A percentile compares a stretch with the other conserved stretches of the same genome.
Conservation (phyloP, 2,329 filamentous ascomycete species). For the Cryphonectria nitschkei region DNA sequence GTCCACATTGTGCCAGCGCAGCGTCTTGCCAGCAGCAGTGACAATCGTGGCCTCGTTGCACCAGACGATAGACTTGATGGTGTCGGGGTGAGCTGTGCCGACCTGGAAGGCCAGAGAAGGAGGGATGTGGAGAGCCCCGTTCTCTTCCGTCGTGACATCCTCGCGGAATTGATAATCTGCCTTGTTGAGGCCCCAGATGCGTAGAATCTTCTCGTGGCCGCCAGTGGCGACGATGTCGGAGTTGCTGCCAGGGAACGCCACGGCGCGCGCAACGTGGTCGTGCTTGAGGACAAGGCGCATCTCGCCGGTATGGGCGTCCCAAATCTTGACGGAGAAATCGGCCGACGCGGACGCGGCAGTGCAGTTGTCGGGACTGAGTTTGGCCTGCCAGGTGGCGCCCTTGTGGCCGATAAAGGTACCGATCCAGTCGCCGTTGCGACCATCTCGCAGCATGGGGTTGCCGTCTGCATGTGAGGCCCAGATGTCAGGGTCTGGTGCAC, state of each 20-base stretch:
- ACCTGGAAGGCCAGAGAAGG: conserved; percentile 80
- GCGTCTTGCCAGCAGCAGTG: conserved; percentile 87
- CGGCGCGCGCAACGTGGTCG: conserved; percentile 90
- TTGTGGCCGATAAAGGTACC: conserved; percentile 98
- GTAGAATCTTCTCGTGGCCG: conserved; percentile 94
- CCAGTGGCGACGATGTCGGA: conserved; percentile 89
- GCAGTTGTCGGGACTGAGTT: conserved; percentile 83
- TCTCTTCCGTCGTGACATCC: conserved; percentile 38
- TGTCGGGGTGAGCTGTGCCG: conserved; percentile 80
- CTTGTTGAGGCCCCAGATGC: conserved; percentile 79
- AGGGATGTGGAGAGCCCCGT: conserved; percentile 49
- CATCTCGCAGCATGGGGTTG: conserved; percentile 97
- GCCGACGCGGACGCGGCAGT: conserved; percentile 92
- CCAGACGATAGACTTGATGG: conserved; percentile 98
- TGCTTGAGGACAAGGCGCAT: conserved; percentile 85
- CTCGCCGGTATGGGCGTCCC: conserved; percentile 96
- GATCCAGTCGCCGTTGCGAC: conserved; percentile 95
- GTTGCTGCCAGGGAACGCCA: conserved; percentile 84
- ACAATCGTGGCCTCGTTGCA: conserved; percentile 84
- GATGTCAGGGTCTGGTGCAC: conserved; percentile 11
- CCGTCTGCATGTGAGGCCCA: conserved; percentile 66
- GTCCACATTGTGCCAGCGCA: conserved; percentile 93
- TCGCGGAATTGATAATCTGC: conserved; percentile 59
- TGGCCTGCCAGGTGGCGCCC: conserved; percentile 95
- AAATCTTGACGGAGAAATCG: conserved; percentile 95